Base-by-base conservation (phyloP, 192 early-diverging fungal species). In the Podila horticola region DNA sequence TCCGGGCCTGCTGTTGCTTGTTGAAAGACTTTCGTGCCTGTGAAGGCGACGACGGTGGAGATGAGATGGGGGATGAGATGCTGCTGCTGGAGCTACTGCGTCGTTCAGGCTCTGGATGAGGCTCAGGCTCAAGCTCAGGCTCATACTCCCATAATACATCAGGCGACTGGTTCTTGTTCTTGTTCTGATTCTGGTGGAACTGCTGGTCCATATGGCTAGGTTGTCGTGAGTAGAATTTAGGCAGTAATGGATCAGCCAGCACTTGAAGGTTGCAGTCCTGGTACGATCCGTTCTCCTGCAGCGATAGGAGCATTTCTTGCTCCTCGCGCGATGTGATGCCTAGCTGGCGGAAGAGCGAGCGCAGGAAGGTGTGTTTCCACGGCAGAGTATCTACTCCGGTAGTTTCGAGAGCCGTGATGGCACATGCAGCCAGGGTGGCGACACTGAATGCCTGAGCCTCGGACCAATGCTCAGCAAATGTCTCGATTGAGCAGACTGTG, bases 401-500 rank as follows among this genome's bases (percentile, higher is more conserved):
- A 31, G 66, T 36, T 33, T 81, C 77, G 31, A 81, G 71, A 5
- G 71, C 49, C 17, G 71, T 73, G 62, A 81, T 81, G 49, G 77
- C 77, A 19, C 77, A 73, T n/a, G 69, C 62, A 17, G 77, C 62
- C 4, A 81, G 49, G 6, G 77, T 73, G 22, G 77, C 77, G 45
- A 81, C 71, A 15, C 70, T 72, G 57, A 81, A 61, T 15, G 71
- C 62, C 62, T 81, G 77, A 5, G 71, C 71, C 60, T 81, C 76
- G 24, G 77, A 50, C 77, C 77, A 81, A 60, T 73, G 77, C 48
- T 81, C 71, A 28, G 77, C 77, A 69, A 65, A 81, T 22, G 77
- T 81, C 34, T 81, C 77, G 41, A 81, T 81, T 5, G 77, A 60
- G 63, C 66, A 81, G 33, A 81, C 71, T 7, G 77, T 81, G 5